Percentiles rank a stretch among this genome's conserved stretches.
Evolutionary conservation across 192 early-diverging fungal species (phyloP).

Genomic region (Ambispora gerdemannii): DNA sequence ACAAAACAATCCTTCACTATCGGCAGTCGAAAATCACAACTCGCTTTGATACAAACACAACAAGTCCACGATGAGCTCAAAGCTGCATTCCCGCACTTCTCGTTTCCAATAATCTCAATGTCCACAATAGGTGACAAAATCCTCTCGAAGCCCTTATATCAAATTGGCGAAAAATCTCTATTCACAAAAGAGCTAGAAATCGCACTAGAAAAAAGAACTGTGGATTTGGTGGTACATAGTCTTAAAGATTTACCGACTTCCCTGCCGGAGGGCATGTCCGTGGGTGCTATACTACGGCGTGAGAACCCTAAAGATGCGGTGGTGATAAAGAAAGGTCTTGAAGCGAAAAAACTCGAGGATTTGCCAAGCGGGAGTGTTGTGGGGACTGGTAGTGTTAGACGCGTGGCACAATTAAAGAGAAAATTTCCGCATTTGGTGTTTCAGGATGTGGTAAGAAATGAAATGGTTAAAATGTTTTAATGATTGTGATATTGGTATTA

Average conservation of each 20-base stretch:
- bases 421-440: conserved; percentile 77
- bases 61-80: conserved; percentile 60
- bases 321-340: conserved; percentile 51
- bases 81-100: conserved; percentile 39
- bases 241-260: conserved; percentile 91
- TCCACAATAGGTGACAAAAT: conserved; percentile 80
- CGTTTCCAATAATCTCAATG: conserved; percentile 58
- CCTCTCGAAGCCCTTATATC: conserved; percentile 75
- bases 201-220: conserved; percentile 60
- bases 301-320: conserved; percentile 90
- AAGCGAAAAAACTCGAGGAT: conserved; percentile 50
- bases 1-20: conserved; percentile 41
- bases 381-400: conserved; percentile 84
- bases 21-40: conserved; percentile 82
- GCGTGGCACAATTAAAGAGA: conserved; percentile 80
- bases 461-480: too few relatives aligned
- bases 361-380: conserved; percentile 73
- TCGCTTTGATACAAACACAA: conserved; percentile 86
- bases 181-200: conserved; percentile 91
- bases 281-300: conserved; percentile 79
- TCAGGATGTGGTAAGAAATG: conserved; percentile 64
- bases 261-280: conserved; percentile 73
- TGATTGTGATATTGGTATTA: too few relatives aligned
- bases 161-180: conserved; percentile 86
- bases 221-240: conserved; percentile 89